Evolutionary conservation across 2,329 filamentous ascomycete species (phyloP).

Genomic region (Alternaria solani): DNA sequence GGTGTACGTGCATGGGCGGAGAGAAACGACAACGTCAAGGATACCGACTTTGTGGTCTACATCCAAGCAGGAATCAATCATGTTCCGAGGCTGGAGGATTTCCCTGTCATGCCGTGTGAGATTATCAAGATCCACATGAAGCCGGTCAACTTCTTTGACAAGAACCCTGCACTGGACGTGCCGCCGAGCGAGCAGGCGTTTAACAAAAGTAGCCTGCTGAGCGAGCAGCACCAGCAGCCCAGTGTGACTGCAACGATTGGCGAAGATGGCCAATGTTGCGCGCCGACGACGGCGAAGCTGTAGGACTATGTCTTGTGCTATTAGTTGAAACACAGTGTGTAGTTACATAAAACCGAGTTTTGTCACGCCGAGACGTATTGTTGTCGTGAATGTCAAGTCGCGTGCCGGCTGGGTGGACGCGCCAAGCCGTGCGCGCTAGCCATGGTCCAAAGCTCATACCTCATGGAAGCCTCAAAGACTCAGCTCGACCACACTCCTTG

Average conservation of each 20-base stretch:
- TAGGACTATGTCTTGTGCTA: not conserved
- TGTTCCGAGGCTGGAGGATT: constrained; percentile 59
- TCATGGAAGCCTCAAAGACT: constrained; percentile 13
- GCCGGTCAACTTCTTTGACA: constrained; percentile 66
- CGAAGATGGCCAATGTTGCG: constrained; percentile 51
- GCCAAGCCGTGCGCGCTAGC: constrained; percentile 16
- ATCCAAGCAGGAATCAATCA: constrained; percentile 68
- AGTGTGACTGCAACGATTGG: constrained; percentile 48
- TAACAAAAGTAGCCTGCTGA: constrained; percentile 53
- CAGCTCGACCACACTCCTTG: constrained; percentile 4
- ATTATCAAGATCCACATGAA: constrained; percentile 65
- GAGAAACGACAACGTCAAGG: constrained; percentile 62
- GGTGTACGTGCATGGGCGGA: constrained; percentile 60
- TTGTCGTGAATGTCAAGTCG: not conserved
- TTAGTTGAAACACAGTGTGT: fast-evolving
- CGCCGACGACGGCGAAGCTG: constrained; percentile 35
- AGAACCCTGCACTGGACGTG: constrained; percentile 67
- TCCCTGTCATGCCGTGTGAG: constrained; percentile 56
- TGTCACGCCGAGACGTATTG: not conserved
- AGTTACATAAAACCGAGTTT: not conserved
- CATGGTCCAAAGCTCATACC: constrained; percentile 9
- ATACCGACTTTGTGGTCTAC: constrained; percentile 65
- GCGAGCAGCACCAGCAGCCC: constrained; percentile 50
- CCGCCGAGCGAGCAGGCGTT: constrained; percentile 60
- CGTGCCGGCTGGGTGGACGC: constrained; percentile 9